Conservation (phyloP, 345 rosid species). For the Populus davidiana region DNA sequence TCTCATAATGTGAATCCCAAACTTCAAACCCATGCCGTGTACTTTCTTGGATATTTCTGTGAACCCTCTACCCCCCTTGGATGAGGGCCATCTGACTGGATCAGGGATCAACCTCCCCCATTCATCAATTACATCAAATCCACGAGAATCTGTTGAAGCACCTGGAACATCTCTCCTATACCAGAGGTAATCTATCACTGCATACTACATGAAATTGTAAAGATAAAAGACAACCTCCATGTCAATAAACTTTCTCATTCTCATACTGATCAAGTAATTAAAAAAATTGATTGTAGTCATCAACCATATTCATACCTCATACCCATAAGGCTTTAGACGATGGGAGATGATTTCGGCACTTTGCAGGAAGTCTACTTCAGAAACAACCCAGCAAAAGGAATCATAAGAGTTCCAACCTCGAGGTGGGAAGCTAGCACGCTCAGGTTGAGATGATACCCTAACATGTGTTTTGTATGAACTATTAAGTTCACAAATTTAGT, state of each 20-base stretch:
- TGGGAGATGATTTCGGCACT: slow-evolving; percentile 60
- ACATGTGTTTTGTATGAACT: slow-evolving; percentile 1
- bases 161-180: slow-evolving; percentile 76
- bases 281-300: neutral
- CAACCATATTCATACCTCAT: slow-evolving; percentile 49
- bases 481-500: neutral
- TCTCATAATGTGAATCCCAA: slow-evolving; percentile 93
- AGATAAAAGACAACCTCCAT: neutral
- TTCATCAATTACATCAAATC: slow-evolving; percentile 87
- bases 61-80: slow-evolving; percentile 74
- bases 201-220: slow-evolving; percentile 50
- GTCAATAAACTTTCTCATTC: neutral
- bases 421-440: slow-evolving; percentile 67
- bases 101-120: slow-evolving; percentile 94
- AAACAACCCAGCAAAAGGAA: slow-evolving; percentile 84
- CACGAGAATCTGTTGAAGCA: slow-evolving; percentile 63
- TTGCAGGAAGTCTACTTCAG: slow-evolving; percentile 78
- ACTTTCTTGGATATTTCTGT: slow-evolving; percentile 69
- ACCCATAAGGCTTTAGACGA: slow-evolving; percentile 64
- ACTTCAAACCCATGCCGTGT: slow-evolving; percentile 82
- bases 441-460: slow-evolving; percentile 34
- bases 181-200: slow-evolving; percentile 96
- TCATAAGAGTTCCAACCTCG: slow-evolving; percentile 98
- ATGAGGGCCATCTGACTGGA: slow-evolving; percentile 90
- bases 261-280: neutral